These are phyloP conservation scores for Yarrowia sp. DNA, from an alignment of 805 yeast species.

Conservation along the genomic window DNA sequence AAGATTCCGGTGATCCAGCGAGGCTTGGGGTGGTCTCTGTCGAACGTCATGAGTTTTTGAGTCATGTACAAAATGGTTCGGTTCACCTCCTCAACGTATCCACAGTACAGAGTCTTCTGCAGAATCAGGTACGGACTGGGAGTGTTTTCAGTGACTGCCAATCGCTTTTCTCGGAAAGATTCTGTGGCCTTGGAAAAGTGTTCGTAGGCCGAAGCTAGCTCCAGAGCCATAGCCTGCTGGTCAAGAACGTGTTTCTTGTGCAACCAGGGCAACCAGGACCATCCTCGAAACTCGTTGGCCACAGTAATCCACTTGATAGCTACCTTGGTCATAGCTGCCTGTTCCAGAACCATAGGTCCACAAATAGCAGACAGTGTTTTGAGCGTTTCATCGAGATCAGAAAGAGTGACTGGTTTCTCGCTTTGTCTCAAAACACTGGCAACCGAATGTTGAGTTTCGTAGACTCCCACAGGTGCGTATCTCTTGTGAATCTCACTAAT, in stretches of 20 bases:
- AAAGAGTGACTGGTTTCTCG: not conserved
- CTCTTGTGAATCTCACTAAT: not conserved
- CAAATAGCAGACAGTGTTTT: not conserved
- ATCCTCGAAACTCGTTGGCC: constrained; percentile 2
- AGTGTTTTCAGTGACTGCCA: not conserved
- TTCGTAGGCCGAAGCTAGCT: not conserved
- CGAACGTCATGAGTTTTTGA: not conserved
- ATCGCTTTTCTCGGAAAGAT: constrained; percentile 2
- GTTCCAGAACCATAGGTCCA: constrained; percentile 1
- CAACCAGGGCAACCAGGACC: constrained; percentile 16
- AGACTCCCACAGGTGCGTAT: constrained; percentile 6
- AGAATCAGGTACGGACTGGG: not conserved
- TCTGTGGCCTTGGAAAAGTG: not conserved
- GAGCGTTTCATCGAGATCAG: not conserved
- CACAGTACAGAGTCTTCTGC: constrained; percentile 5
- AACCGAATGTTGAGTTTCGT: not conserved
- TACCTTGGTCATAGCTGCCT: not conserved
- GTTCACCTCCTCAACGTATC: constrained; percentile 4
- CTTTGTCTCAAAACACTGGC: not conserved
- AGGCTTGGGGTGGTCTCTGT: not conserved
- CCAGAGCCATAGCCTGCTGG: constrained; percentile 3
- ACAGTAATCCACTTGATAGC: not conserved
- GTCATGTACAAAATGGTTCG: not conserved
- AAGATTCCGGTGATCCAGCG: constrained; percentile 12
- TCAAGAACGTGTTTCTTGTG: not conserved